Evolutionary conservation across 768 basidiomycete species (phyloP).

Genomic region (Megacollybia marginata): DNA sequence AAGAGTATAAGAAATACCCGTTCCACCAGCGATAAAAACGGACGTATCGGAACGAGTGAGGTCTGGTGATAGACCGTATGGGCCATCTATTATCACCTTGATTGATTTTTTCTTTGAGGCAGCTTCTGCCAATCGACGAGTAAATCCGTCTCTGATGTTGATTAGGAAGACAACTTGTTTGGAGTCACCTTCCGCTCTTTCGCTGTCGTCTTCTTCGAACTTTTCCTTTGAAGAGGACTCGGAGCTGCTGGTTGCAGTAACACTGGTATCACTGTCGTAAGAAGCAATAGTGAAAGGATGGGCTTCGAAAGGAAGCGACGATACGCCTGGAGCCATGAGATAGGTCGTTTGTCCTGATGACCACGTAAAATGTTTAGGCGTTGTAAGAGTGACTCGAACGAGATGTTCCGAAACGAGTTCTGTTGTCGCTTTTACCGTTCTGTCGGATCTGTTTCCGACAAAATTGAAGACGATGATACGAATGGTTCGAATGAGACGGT

Average conservation of each 20-base stretch:
- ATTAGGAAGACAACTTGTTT: constrained; percentile 48
- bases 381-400: constrained; percentile 31
- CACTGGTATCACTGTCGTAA: constrained; percentile 4
- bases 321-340: constrained; percentile 38
- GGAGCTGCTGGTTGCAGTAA: neutral
- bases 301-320: constrained; percentile 34
- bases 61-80: constrained; percentile 37
- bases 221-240: neutral
- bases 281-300: constrained; percentile 48
- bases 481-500: constrained; percentile 29
- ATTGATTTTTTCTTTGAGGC: constrained; percentile 24
- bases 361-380: constrained; percentile 34
- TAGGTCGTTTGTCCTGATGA: constrained; percentile 38
- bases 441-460: neutral
- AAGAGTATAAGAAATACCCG: constrained; percentile 36
- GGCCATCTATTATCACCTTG: constrained; percentile 42
- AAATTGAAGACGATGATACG: constrained; percentile 6
- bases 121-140: constrained; percentile 29
- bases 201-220: constrained; percentile 12
- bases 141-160: constrained; percentile 45
- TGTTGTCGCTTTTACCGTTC: constrained; percentile 4
- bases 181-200: neutral
- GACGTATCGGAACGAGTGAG: constrained; percentile 31
- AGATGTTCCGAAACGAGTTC: constrained; percentile 30
- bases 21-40: constrained; percentile 43